Percentiles rank a stretch among this genome's conserved stretches.
Conservation (phyloP, 2,329 filamentous ascomycete genomes). For the Claviceps arundinis region DNA sequence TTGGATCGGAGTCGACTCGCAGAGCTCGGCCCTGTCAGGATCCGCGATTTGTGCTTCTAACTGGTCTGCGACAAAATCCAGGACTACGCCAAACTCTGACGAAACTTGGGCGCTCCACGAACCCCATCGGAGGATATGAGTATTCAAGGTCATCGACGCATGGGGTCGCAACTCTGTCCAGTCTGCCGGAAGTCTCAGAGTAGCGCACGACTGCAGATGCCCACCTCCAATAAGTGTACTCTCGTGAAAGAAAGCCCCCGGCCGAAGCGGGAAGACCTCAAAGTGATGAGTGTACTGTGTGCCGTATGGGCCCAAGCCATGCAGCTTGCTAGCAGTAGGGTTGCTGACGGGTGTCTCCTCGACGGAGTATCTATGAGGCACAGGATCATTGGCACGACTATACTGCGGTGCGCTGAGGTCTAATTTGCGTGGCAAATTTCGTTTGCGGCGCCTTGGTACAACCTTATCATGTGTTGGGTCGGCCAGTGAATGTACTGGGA, state of each 20-base stretch:
- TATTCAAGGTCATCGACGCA: constrained; percentile 32
- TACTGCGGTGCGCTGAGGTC: constrained; percentile 40
- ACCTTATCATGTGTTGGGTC: too few relatives aligned
- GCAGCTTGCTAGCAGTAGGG: constrained; percentile 21
- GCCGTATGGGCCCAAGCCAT: constrained; percentile 45
- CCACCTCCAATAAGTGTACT: constrained; percentile 46
- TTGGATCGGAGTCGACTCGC: constrained; percentile 11
- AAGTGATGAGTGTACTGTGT: constrained; percentile 50
- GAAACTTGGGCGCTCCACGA: constrained; percentile 44
- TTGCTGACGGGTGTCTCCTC: constrained; percentile 6
- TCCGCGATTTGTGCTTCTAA: constrained; percentile 12
- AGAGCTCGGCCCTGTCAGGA: not conserved
- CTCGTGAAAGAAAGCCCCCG: constrained; percentile 44
- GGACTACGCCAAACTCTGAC: constrained; percentile 47
- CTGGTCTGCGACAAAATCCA: constrained; percentile 44
- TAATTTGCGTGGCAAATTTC: constrained; percentile 27
- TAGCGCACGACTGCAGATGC: constrained; percentile 18
- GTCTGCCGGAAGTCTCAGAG: constrained; percentile 12
- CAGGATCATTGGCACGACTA: constrained; percentile 38
- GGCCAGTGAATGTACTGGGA: not conserved
- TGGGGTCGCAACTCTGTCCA: constrained; percentile 17
- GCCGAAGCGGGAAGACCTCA: constrained; percentile 44
- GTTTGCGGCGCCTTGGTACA: constrained; percentile 28
- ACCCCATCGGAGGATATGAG: constrained; percentile 39
- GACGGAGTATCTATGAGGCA: constrained; percentile 15